Percentiles rank a stretch among this genome's conserved stretches.
phyloP scores from a whole-genome alignment of 768 basidiomycete species.

The Lentinula raphanica region DNA sequence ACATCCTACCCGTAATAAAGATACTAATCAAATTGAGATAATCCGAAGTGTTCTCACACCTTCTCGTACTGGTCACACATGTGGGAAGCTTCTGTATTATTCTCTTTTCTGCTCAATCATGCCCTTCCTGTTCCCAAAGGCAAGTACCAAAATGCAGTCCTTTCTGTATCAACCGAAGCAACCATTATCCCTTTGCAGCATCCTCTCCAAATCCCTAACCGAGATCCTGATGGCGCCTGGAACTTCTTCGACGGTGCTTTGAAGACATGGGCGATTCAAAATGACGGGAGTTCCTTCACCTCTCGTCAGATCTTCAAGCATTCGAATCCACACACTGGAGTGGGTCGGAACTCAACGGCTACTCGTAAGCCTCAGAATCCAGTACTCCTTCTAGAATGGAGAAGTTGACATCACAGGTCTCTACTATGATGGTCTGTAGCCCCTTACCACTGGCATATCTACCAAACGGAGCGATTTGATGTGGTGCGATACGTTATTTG shows the following conservation, averaged over 20 bases:
- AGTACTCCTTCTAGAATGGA: too few species aligned
- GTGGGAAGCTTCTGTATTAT: too few species aligned
- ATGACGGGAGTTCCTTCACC: constrained; percentile 14
- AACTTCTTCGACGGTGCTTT: constrained; percentile 22
- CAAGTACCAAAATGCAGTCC: neutral
- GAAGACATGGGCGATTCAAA: constrained; percentile 16
- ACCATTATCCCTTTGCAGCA: constrained; percentile 5
- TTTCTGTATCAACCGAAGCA: neutral
- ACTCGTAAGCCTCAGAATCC: constrained; percentile 18
- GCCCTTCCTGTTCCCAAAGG: constrained; percentile 20
- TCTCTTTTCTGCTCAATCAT: constrained; percentile 4
- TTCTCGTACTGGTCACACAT: too few species aligned
- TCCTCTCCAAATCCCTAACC: constrained; percentile 14
- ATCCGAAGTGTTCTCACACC: too few species aligned
- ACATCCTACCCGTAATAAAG: too few species aligned
- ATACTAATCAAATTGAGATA: too few species aligned
- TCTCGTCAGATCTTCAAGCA: constrained; percentile 19
- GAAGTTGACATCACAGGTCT: neutral
- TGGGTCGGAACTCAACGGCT: constrained; percentile 20
- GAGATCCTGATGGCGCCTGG: constrained; percentile 21
- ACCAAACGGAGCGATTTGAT: constrained; percentile 22
- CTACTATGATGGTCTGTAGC: constrained; percentile 8
- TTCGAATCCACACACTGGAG: constrained; percentile 20
- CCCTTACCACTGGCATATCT: constrained; percentile 24
- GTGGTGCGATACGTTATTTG: constrained; percentile 11